Evolutionary conservation across 495 filamentous ascomycete genomes (phyloP), one percentile per base, ranked within the genome.

Genomic region (Tuber magnatum): DNA sequence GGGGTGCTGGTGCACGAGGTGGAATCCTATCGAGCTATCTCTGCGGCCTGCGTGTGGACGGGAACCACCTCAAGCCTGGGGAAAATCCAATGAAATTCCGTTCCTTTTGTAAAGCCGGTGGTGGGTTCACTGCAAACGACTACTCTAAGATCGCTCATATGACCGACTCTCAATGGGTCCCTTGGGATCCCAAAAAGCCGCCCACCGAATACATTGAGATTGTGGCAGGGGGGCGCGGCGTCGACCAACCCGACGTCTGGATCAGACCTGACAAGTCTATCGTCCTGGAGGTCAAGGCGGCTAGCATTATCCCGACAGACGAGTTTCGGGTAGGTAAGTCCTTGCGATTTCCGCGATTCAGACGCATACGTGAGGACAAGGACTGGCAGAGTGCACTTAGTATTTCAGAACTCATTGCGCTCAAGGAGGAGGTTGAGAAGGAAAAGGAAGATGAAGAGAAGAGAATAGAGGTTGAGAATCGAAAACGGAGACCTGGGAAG

Each of bases 51-150:
- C 87, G 93, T 32, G 89, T 92, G 2, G 90, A 94, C 73, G 88
- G 93, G 78, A 88, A 89, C 76, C 85, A 91, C 22, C 86, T 91
- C 32, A 80, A 84, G 32, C 44, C 77, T 12, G 78, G 75, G 42
- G 76, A 76, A 69, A 71, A 80, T 22, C 70, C 71, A n/a, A 80
- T 78, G 77, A 78, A 82, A 51, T 97, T 90, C 81, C 92, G 90
- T 82, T 96, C 92, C 24, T 97, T 99, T 83, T 95, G 93, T 85
- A 98, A 97, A 83, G 95, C 98, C 38, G 95, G 95, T 51, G 95
- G 96, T 71, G 95, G 95, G 0, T 93, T 98, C 78, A 91, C 89
- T 42, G 92, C 91, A 7, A 88, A 90, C 74, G 96, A 99, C 80
- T 97, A 96, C 78, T 90, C 89, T 1, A 89, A 90, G 69, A 89